A percentile compares a stretch with the other conserved stretches of the same genome.
phyloP scores from a whole-genome alignment of 179 eudicot species.

The Silene noctiflora region DNA sequence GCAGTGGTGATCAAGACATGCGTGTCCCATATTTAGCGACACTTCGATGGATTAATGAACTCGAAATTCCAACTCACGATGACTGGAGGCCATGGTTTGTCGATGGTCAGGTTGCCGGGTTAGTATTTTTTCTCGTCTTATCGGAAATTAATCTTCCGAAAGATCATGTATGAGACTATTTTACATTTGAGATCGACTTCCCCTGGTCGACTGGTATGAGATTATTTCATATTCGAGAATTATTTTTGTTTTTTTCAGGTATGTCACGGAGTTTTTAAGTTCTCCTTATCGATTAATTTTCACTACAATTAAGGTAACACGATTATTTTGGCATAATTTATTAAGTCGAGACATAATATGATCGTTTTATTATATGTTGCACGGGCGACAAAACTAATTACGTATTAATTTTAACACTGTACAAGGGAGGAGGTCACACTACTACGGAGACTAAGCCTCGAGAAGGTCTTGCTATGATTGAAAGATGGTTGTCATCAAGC shows the following conservation, averaged over 20 bases:
- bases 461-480: conserved; percentile 7
- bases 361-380: too few relatives aligned
- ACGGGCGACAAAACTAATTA: too few relatives aligned
- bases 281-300: neutral
- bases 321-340: too few relatives aligned
- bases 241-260: neutral
- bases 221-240: too few relatives aligned
- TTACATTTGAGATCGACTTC: too few relatives aligned
- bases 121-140: neutral
- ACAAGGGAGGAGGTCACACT: neutral
- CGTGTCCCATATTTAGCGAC: neutral
- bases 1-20: conserved; percentile 18
- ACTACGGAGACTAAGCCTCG: conserved; percentile 1
- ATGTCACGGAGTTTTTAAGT: neutral
- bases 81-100: conserved; percentile 15
- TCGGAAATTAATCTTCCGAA: neutral
- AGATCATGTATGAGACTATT: neutral
- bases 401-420: neutral
- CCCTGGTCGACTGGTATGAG: too few relatives aligned
- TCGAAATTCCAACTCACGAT: neutral
- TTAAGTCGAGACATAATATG: too few relatives aligned
- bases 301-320: conserved; percentile 14
- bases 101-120: conserved; percentile 17
- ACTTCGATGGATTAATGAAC: conserved; percentile 2
- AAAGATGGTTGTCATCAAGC: neutral